Evolutionary conservation across 345 rosid species (phyloP).

Genomic region (Rhodamnia argentea): DNA sequence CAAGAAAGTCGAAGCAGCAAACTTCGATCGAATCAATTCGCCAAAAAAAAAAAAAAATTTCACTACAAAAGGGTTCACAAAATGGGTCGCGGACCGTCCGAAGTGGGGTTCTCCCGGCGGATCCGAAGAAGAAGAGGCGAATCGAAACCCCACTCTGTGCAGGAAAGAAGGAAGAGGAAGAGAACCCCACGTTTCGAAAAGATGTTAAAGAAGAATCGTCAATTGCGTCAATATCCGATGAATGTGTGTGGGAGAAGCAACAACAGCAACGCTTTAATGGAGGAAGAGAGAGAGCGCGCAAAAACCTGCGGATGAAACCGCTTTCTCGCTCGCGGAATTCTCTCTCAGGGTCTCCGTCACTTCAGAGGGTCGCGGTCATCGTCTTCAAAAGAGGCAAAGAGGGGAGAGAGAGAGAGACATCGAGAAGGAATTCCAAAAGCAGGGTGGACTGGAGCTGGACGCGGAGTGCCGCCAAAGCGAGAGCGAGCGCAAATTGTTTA

Average conservation of each 20-base stretch:
- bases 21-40: background rate
- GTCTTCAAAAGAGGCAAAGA: background rate
- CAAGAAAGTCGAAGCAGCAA: background rate
- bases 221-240: background rate
- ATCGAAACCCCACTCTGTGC: background rate
- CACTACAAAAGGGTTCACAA: background rate
- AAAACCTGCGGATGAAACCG: slow-evolving; percentile 10
- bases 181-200: background rate
- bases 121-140: background rate
- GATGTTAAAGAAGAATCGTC: background rate
- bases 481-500: background rate
- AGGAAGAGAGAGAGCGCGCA: background rate
- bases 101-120: background rate
- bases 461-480: slow-evolving; percentile 36
- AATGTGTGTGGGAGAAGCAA: background rate
- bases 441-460: slow-evolving; percentile 13
- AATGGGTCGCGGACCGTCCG: background rate
- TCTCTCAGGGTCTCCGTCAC: background rate
- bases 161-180: background rate
- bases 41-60: background rate
- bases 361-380: background rate
- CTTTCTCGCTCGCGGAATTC: background rate
- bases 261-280: background rate
- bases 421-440: background rate
- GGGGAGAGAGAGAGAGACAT: background rate